A percentile compares a stretch with the other conserved stretches of the same genome.
phyloP scores from a whole-genome alignment of 2,329 filamentous ascomycete species.

The Ophiostoma australiae region DNA sequence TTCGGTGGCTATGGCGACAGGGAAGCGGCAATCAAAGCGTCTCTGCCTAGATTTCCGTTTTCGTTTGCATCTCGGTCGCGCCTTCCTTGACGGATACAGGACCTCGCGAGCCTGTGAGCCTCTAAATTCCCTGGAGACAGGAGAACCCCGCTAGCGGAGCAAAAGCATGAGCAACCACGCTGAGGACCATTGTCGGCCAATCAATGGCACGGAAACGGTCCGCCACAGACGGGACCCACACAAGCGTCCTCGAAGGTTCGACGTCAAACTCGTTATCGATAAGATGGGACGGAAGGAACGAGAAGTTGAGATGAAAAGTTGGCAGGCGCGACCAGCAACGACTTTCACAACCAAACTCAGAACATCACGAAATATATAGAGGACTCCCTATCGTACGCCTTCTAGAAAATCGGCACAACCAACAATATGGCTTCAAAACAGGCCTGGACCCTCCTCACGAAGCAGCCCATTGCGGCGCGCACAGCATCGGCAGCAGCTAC shows the following conservation, averaged over 20 bases:
- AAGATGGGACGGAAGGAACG: conserved; percentile 4
- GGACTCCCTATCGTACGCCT: not conserved
- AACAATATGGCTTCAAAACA: conserved; percentile 10
- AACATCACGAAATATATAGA: not conserved
- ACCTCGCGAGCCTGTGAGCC: conserved; percentile 3
- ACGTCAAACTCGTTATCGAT: conserved; percentile 13
- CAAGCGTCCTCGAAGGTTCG: conserved; percentile 13
- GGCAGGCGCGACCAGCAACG: not conserved
- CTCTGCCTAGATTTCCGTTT: not conserved
- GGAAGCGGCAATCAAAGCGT: not conserved
- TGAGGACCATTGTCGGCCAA: not conserved
- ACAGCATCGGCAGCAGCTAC: not conserved
- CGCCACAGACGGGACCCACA: not conserved
- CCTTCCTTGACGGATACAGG: not conserved
- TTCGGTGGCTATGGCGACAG: not conserved
- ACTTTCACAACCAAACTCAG: too few relatives aligned
- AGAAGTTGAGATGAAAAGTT: not conserved
- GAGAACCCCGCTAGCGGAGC: conserved; percentile 15
- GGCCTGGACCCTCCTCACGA: conserved; percentile 6
- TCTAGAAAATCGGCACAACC: not conserved
- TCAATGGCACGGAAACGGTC: not conserved
- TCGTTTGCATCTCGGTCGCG: not conserved
- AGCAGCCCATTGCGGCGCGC: conserved; percentile 9
- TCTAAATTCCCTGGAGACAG: not conserved
- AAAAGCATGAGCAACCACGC: not conserved